Evolutionary conservation across 768 basidiomycete species (phyloP).

Genomic region (Hysterangium stoloniferum): DNA sequence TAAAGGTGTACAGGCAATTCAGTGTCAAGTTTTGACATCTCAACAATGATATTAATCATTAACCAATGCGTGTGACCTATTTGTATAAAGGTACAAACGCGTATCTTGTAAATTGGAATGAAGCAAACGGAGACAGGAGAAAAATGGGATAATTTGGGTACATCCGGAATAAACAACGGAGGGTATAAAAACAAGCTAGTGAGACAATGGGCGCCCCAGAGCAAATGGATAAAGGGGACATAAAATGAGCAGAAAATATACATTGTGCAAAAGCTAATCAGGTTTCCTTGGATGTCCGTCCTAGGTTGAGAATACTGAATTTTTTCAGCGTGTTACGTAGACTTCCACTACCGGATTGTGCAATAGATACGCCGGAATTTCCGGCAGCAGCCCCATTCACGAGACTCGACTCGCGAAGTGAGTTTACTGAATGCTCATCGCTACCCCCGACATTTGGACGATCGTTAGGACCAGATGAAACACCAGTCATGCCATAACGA

Average conservation of each 20-base stretch:
- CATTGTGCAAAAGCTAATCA: constrained; percentile 11
- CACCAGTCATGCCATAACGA: constrained; percentile 75
- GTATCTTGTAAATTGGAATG: background rate
- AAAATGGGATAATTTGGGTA: constrained; percentile 1
- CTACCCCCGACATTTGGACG: constrained; percentile 29
- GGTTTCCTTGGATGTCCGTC: constrained; percentile 33
- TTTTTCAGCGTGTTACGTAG: constrained; percentile 60
- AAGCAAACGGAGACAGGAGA: background rate
- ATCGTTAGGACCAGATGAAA: constrained; percentile 71
- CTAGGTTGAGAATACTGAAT: constrained; percentile 68
- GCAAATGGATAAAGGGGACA: background rate
- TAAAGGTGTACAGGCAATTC: background rate
- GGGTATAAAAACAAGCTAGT: background rate
- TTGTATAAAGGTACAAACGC: background rate
- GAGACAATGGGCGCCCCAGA: background rate
- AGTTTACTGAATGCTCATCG: constrained; percentile 56
- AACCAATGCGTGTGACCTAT: background rate
- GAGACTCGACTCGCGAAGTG: constrained; percentile 68
- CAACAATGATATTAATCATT: background rate
- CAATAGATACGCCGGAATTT: constrained; percentile 49
- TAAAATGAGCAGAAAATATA: background rate
- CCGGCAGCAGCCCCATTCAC: constrained; percentile 41
- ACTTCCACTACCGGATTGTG: constrained; percentile 55
- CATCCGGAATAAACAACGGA: background rate
- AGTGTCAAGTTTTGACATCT: background rate